Conservation (phyloP, 2,329 filamentous ascomycete genomes). For the Arthrobotrys sphaeroides region DNA sequence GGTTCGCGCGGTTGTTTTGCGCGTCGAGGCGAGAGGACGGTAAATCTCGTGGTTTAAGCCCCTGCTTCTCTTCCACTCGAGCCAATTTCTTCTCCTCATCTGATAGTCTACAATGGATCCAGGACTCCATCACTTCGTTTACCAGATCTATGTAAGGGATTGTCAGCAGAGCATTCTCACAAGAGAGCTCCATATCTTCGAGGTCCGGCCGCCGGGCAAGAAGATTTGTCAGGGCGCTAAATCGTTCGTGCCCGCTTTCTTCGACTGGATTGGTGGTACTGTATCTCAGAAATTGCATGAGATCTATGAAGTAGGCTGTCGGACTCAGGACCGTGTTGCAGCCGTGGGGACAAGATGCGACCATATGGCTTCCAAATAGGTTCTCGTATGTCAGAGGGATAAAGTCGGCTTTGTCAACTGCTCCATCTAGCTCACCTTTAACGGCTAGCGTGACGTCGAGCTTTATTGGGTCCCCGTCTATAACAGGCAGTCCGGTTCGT, state of each 20-base stretch:
- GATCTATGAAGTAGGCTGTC: conserved; percentile 57
- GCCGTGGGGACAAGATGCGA: conserved; percentile 34
- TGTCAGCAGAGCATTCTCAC: conserved; percentile 57
- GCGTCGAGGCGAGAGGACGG: not conserved
- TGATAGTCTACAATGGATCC: not conserved
- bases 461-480: no score
- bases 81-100: not conserved
- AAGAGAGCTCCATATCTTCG: conserved; percentile 57
- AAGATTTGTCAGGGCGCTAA: conserved; percentile 53
- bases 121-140: conserved; percentile 59
- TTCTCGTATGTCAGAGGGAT: conserved; percentile 8
- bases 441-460: no score
- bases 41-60: not conserved
- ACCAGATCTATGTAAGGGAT: conserved; percentile 59
- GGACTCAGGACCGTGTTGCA: conserved; percentile 55
- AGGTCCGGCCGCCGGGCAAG: conserved; percentile 58
- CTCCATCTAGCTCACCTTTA: no score
- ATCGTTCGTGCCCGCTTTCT: conserved; percentile 52
- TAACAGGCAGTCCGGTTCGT: no score
- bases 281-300: conserved; percentile 56
- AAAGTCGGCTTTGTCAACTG: no score
- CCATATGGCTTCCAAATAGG: not conserved
- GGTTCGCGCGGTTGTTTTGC: not conserved
- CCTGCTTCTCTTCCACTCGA: not conserved
- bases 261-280: conserved; percentile 2